Evolutionary conservation across 106 monocot species (phyloP).

Genomic region (Cymbidium sinense): DNA sequence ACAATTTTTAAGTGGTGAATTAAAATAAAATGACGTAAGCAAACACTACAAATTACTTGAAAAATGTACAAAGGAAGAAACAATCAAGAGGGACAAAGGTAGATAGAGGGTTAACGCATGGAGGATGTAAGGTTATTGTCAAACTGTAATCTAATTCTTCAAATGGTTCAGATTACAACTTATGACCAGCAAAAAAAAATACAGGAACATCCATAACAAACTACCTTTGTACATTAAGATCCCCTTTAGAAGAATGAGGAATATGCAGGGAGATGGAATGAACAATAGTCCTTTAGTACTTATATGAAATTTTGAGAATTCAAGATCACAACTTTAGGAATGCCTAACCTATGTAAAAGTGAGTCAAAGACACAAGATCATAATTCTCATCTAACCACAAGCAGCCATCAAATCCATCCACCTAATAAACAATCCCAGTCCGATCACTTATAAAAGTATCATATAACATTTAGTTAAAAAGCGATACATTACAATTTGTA

Average conservation of each 20-base stretch:
- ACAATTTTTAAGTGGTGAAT: neutral
- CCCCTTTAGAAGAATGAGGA: neutral
- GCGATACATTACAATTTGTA: too few species aligned
- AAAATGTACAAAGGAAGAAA: too few species aligned
- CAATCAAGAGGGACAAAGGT: neutral
- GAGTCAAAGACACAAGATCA: neutral
- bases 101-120: neutral
- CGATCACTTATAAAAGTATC: neutral
- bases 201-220: neutral
- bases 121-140: neutral
- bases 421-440: neutral
- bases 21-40: neutral
- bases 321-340: neutral
- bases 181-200: neutral
- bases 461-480: too few species aligned
- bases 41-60: too few species aligned
- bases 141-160: neutral
- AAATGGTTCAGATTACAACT: neutral
- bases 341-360: neutral
- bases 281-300: neutral
- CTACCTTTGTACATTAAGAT: neutral
- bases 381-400: neutral
- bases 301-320: neutral
- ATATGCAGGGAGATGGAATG: neutral
- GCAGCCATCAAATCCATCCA: neutral